Conservation (phyloP, 495 filamentous ascomycete species). For the Jackrogersella multiformis region DNA sequence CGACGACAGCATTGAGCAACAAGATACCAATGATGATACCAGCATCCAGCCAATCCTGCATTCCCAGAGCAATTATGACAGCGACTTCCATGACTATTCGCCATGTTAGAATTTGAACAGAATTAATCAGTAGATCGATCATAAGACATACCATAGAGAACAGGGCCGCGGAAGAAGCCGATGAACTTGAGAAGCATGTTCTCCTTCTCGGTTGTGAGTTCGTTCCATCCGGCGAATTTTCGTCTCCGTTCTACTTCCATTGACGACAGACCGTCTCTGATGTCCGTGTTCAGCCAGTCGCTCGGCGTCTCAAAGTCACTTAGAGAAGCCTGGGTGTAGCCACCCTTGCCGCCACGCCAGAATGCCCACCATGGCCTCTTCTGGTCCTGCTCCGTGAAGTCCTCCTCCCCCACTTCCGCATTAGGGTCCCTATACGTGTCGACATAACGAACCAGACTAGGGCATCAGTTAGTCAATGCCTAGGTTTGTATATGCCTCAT, state of each 20-base stretch:
- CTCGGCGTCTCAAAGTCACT: conserved; percentile 58
- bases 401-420: conserved; percentile 65
- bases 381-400: conserved; percentile 54
- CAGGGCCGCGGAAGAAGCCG: conserved; percentile 80
- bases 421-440: conserved; percentile 70
- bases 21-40: conserved; percentile 84
- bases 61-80: conserved; percentile 79
- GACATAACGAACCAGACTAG: conserved; percentile 68
- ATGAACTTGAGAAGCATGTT: conserved; percentile 81
- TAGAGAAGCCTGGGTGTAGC: conserved; percentile 49
- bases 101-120: conserved; percentile 38
- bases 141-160: conserved; percentile 76
- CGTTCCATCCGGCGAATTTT: conserved; percentile 75
- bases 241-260: conserved; percentile 71
- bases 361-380: conserved; percentile 65
- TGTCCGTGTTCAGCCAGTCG: conserved; percentile 77
- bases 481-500: not conserved
- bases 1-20: conserved; percentile 77
- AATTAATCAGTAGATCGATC: not conserved
- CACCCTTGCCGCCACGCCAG: conserved; percentile 55
- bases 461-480: conserved; percentile 4
- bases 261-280: conserved; percentile 68
- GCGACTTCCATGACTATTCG: conserved; percentile 81
- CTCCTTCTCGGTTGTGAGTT: conserved; percentile 78
- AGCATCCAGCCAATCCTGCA: conserved; percentile 81